Conservation (phyloP, 2,329 filamentous ascomycete genomes). For the Penicillium griseofulvum region DNA sequence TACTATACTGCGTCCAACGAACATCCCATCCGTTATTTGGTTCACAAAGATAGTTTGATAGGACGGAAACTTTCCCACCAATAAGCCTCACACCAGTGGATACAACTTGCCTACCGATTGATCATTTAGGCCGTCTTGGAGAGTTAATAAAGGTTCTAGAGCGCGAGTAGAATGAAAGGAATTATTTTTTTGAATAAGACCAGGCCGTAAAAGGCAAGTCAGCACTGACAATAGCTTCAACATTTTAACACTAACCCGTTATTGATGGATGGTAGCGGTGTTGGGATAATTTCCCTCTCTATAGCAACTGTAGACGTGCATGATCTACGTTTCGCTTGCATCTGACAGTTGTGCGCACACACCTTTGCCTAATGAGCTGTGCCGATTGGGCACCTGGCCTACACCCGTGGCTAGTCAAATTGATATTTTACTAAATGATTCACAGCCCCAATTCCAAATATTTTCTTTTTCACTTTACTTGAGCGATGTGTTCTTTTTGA, state of each 20-base stretch:
- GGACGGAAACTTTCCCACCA: constrained; percentile 77
- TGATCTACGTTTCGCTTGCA: constrained; percentile 8
- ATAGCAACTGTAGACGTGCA: neutral
- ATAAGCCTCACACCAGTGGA: constrained; percentile 62
- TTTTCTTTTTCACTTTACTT: neutral
- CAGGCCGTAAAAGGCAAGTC: neutral
- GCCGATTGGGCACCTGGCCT: neutral
- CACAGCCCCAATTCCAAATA: constrained; percentile 4
- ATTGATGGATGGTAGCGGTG: neutral
- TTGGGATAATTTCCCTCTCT: neutral
- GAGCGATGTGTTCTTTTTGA: neutral
- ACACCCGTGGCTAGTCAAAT: neutral
- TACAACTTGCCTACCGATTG: constrained; percentile 35
- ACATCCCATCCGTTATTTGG: neutral
- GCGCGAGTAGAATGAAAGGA: neutral
- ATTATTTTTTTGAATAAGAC: neutral
- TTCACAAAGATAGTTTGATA: constrained; percentile 27
- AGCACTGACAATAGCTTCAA: neutral
- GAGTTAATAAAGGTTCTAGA: neutral
- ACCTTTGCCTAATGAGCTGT: neutral
- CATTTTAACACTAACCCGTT: neutral
- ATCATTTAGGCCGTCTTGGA: neutral
- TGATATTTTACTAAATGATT: neutral
- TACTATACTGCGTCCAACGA: neutral
- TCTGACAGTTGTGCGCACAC: constrained; percentile 4